Conservation (phyloP, 257 asterid genomes). For the Penstemon barbatus region DNA sequence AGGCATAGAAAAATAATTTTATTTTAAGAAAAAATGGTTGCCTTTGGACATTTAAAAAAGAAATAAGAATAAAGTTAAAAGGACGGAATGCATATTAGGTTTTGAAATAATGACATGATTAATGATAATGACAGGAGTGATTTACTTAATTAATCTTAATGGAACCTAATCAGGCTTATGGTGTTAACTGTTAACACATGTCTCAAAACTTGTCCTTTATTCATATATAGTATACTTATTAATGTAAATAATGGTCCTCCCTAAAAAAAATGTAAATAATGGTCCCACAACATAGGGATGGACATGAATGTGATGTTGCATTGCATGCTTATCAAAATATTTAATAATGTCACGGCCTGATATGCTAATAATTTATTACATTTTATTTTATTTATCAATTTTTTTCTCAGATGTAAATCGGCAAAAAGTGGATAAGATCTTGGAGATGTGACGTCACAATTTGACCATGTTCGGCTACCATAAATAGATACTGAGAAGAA, state of each 20-base stretch:
- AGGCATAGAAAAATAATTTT: no score
- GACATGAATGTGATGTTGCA: constrained; percentile 23
- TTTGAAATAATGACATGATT: no score
- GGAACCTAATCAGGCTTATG: no score
- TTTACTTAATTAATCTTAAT: no score
- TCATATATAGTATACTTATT: not conserved
- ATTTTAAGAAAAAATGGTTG: no score
- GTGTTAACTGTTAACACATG: no score
- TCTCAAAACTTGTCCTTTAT: not conserved
- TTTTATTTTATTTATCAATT: constrained; percentile 31
- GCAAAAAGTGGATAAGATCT: constrained; percentile 60
- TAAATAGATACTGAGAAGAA: no score
- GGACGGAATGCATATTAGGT: no score
- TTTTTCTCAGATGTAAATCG: constrained; percentile 62
- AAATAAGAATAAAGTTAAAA: no score
- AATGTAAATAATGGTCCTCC: constrained; percentile 28
- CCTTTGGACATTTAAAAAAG: no score
- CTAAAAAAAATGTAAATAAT: not conserved
- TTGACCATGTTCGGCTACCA: constrained; percentile 42
- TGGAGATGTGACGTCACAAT: constrained; percentile 57
- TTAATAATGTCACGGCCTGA: constrained; percentile 25
- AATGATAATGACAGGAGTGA: no score
- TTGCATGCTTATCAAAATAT: constrained; percentile 32
- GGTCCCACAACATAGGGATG: constrained; percentile 36
- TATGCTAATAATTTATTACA: constrained; percentile 27